Conservation (phyloP, 371 early-diverging fungal species). For the Rhizopus delemar region DNA sequence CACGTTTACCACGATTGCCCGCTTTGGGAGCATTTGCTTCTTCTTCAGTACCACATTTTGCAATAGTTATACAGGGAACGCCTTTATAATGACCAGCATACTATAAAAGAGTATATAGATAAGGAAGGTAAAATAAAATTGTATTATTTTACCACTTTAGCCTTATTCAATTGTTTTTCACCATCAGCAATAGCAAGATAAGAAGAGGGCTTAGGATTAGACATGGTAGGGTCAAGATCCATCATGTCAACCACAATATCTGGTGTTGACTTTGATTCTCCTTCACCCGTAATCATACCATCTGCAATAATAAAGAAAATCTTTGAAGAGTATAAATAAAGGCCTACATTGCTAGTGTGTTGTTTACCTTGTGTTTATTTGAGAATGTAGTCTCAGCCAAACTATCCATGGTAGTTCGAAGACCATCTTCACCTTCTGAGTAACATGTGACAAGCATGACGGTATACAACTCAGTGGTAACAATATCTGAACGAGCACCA, state of each 20-base stretch:
- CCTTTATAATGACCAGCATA: slow-evolving; percentile 91
- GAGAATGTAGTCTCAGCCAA: slow-evolving; percentile 71
- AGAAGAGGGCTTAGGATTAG: slow-evolving; percentile 63
- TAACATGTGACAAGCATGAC: slow-evolving; percentile 74
- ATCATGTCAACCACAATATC: slow-evolving; percentile 68
- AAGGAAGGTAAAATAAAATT: slow-evolving; percentile 1
- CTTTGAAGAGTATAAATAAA: slow-evolving; percentile 3
- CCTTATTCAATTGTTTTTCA: slow-evolving; percentile 90
- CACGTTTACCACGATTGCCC: slow-evolving; percentile 98
- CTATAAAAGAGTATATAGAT: slow-evolving; percentile 7
- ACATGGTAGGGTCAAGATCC: slow-evolving; percentile 57
- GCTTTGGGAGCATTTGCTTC: slow-evolving; percentile 61
- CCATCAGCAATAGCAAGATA: slow-evolving; percentile 96
- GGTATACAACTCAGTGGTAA: slow-evolving; percentile 51
- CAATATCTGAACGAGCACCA: slow-evolving; percentile 36
- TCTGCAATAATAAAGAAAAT: slow-evolving; percentile 51
- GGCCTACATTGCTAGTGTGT: background rate
- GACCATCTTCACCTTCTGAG: slow-evolving; percentile 75
- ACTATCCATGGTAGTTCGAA: slow-evolving; percentile 81
- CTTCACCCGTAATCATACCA: slow-evolving; percentile 46
- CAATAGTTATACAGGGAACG: slow-evolving; percentile 84
- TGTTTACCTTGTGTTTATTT: slow-evolving; percentile 51
- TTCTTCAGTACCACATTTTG: slow-evolving; percentile 34
- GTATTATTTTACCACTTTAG: slow-evolving; percentile 63
- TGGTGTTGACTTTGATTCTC: slow-evolving; percentile 57